Conservation (phyloP, 1,284 basidiomycete species). For the Somion occarium region DNA sequence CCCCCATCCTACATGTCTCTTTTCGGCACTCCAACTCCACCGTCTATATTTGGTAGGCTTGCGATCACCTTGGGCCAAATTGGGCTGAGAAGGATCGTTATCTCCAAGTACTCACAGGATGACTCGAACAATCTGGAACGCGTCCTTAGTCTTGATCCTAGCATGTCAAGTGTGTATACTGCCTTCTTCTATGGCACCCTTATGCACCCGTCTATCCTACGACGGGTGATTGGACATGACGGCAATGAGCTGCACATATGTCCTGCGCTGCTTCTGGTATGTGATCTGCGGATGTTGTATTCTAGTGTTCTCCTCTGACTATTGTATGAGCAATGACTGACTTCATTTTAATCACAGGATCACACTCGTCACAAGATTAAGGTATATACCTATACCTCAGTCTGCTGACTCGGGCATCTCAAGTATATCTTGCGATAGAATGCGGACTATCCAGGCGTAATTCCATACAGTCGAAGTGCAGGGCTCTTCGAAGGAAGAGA, state of each 20-base stretch:
- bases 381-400: constrained; percentile 17
- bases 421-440: constrained; percentile 29
- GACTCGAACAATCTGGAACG: no score
- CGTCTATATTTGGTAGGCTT: no score
- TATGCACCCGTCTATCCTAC: constrained; percentile 48
- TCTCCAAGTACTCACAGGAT: no score
- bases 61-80: no score
- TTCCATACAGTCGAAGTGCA: constrained; percentile 47
- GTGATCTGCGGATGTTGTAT: constrained; percentile 16
- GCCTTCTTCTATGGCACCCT: constrained; percentile 88
- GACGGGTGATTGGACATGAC: constrained; percentile 45
- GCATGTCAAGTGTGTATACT: constrained; percentile 17
- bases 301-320: constrained; percentile 31
- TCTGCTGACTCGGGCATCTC: background rate
- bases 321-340: constrained; percentile 26
- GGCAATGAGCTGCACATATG: constrained; percentile 38
- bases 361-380: constrained; percentile 73
- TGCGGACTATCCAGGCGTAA: constrained; percentile 78
- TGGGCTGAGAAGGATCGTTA: no score
- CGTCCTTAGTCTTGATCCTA: no score
- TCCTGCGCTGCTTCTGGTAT: constrained; percentile 44
- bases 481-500: constrained; percentile 38
- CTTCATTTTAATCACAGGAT: constrained; percentile 38
- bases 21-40: no score
- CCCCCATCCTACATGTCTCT: no score